Evolutionary conservation across 2,329 filamentous ascomycete species (phyloP), one percentile per base, ranked within the genome.

Genomic region (Fusarium sp.): DNA sequence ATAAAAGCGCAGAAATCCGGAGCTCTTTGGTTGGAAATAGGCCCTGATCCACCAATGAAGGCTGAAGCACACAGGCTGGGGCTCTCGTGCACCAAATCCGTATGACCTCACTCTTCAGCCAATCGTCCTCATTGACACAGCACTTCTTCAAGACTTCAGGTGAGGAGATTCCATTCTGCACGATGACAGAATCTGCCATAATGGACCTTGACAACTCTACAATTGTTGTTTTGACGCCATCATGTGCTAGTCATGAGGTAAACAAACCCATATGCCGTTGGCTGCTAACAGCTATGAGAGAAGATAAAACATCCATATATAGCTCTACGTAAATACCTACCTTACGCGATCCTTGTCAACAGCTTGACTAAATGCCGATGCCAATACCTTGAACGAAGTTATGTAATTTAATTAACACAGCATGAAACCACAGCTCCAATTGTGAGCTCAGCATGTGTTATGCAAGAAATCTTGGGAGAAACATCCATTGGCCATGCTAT

Each of bases 61-160:
- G 30, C 67, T 69, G 54, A 45, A 64, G 59, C 38, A 45, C 37
- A 26, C 37, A 42, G 10, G 35, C 26, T 15, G 11, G 48, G 32
- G 20, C 48, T 50, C 32, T 52, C 32, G 18, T 12, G 20, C 48
- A 32, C 33, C 12, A 38, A 63, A 64, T 30, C 30, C 30, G 5
- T 38, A 63, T 46, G 45, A 55, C 60, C 58, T 63, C 46, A 64
- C 41, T 40, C 37, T 26, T 50, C 32, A 33, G 44, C n/a, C 32
- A 52, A 14, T 20, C 32, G 26, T 9, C 30, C 30, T 11, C 30
- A 30, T 30, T 30, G 30, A 11, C 30, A 30, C 7, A 30, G 30
- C 7, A 30, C 30, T 23, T 49, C 17, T 33, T 23, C n/a, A 23
- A 23, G 13, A 37, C 32, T 30, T 50, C 30, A 30, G 10, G 20